Evolutionary conservation across 805 yeast species (phyloP).

Genomic region (Candida montana): DNA sequence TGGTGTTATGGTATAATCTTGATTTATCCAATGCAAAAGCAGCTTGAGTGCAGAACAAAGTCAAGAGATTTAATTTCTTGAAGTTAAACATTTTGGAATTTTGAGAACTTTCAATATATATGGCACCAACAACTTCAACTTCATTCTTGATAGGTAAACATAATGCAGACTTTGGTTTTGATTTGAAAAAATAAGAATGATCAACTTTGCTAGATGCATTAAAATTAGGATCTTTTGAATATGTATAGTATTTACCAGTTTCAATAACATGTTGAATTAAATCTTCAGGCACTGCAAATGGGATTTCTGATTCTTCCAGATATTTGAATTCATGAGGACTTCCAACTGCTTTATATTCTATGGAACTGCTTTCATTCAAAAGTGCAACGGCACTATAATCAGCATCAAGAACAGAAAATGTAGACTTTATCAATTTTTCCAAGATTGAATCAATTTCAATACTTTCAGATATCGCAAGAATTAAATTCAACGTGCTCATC

Average conservation of each 20-base stretch:
- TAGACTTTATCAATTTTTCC: slow-evolving; percentile 33
- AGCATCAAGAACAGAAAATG: slow-evolving; percentile 34
- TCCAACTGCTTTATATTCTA: slow-evolving; percentile 29
- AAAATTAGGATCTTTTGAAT: slow-evolving; percentile 32
- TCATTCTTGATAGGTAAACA: slow-evolving; percentile 43
- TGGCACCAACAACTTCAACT: slow-evolving; percentile 37
- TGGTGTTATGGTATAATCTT: slow-evolving; percentile 41
- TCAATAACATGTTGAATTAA: slow-evolving; percentile 35
- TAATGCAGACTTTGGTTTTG: slow-evolving; percentile 31
- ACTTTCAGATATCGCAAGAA: slow-evolving; percentile 45
- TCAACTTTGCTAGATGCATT: slow-evolving; percentile 28
- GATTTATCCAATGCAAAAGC: slow-evolving; percentile 47
- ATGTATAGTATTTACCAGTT: slow-evolving; percentile 32
- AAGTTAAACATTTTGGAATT: slow-evolving; percentile 26
- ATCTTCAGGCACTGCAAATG: slow-evolving; percentile 39
- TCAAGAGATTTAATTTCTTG: slow-evolving; percentile 34
- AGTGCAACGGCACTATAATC: slow-evolving; percentile 30
- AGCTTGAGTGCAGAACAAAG: slow-evolving; percentile 45
- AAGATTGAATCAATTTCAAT: slow-evolving; percentile 34
- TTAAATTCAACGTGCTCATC: slow-evolving; percentile 37
- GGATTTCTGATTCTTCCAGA: slow-evolving; percentile 37
- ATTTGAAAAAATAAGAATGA: slow-evolving; percentile 37
- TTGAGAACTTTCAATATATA: slow-evolving; percentile 37
- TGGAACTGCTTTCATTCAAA: slow-evolving; percentile 24
- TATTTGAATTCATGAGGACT: slow-evolving; percentile 29